Conservation (phyloP, 345 rosid genomes). For the Melaleuca quinquenervia region DNA sequence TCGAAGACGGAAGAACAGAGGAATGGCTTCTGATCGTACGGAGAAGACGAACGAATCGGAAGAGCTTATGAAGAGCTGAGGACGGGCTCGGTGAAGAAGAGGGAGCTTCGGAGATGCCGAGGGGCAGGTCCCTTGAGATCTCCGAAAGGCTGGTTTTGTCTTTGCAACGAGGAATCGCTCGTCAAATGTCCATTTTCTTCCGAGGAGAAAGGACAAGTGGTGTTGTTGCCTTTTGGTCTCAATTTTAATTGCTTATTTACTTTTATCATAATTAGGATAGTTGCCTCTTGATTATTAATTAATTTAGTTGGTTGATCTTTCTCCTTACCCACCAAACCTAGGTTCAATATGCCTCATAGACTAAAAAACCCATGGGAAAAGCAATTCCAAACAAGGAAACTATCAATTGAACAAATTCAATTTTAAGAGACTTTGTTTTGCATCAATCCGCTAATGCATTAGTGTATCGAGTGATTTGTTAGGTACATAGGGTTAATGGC, state of each 20-base stretch:
- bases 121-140: slow-evolving; percentile 56
- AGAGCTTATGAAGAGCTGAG: background rate
- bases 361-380: background rate
- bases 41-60: background rate
- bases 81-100: background rate
- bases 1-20: background rate
- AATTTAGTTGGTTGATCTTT: too few relatives aligned
- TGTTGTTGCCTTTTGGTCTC: background rate
- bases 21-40: background rate
- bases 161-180: background rate
- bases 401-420: background rate
- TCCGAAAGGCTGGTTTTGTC: slow-evolving; percentile 53
- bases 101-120: slow-evolving; percentile 48
- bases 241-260: background rate
- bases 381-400: too few relatives aligned
- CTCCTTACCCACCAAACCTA: too few relatives aligned
- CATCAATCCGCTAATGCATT: background rate
- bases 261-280: too few relatives aligned
- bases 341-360: background rate
- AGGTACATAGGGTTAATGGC: background rate
- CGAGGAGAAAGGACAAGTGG: background rate
- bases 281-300: too few relatives aligned
- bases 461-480: background rate
- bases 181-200: background rate
- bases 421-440: background rate